phyloP scores from a whole-genome alignment of 2,329 filamentous ascomycete species.

The Colletotrichum sp. region DNA sequence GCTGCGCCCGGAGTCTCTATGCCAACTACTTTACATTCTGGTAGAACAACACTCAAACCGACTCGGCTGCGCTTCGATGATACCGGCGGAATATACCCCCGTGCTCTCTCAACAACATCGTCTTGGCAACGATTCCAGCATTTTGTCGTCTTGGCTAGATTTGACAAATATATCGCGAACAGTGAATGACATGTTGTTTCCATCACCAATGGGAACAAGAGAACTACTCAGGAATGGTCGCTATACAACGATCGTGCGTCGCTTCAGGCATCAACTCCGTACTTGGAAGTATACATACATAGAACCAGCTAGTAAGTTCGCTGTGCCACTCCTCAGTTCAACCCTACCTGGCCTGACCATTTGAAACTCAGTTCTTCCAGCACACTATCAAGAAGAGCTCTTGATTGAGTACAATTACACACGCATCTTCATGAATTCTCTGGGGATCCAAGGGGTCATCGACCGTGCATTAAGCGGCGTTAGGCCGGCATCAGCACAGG shows the following conservation, averaged over 20 bases:
- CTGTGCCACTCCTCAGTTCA: not conserved
- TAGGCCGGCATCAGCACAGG: constrained; percentile 10
- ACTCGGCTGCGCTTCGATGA: not conserved
- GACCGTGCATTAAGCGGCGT: constrained; percentile 48
- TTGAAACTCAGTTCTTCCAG: not conserved
- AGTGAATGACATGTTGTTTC: constrained; percentile 58
- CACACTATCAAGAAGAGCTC: constrained; percentile 37
- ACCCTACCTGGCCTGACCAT: not conserved
- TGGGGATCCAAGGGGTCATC: constrained; percentile 62
- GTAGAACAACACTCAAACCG: not conserved
- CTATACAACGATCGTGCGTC: constrained; percentile 32
- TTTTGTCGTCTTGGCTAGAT: constrained; percentile 57
- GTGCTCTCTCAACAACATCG: not conserved
- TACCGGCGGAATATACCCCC: not conserved
- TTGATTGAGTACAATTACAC: constrained; percentile 56
- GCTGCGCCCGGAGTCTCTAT: not conserved
- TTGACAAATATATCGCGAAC: constrained; percentile 52
- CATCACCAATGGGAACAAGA: constrained; percentile 41
- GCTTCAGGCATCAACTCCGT: constrained; percentile 1
- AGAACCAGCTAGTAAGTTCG: not conserved
- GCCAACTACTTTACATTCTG: not conserved
- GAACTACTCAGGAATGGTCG: constrained; percentile 49
- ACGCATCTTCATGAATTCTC: constrained; percentile 46
- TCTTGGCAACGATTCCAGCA: constrained; percentile 24
- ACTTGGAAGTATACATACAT: not conserved